Percentiles rank a stretch among this genome's conserved stretches.
Evolutionary conservation across 2,329 filamentous ascomycete species (phyloP).

Genomic region (Meredithiella fracta): DNA sequence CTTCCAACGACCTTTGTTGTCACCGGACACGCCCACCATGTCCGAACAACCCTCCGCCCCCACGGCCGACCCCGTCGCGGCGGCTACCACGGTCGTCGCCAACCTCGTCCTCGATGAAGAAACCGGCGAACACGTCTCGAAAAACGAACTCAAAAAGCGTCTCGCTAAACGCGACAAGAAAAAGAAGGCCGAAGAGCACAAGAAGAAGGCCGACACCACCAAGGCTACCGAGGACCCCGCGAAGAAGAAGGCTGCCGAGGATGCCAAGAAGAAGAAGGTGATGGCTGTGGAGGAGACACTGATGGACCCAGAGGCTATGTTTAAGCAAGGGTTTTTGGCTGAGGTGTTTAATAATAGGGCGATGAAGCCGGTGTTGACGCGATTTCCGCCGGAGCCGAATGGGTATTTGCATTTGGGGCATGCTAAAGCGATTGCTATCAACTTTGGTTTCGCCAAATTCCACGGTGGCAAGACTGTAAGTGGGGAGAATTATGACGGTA

Average conservation of each 20-base stretch:
- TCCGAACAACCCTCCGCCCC: neutral
- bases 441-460: conserved; percentile 82
- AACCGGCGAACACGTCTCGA: conserved; percentile 50
- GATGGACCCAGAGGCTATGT: conserved; percentile 50
- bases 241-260: conserved; percentile 32
- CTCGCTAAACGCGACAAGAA: conserved; percentile 42
- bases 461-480: conserved; percentile 49
- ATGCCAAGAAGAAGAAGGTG: conserved; percentile 10
- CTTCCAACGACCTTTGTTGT: neutral
- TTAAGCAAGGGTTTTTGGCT: conserved; percentile 61
- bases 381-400: conserved; percentile 79
- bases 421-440: conserved; percentile 86
- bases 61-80: conserved; percentile 19
- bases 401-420: conserved; percentile 89
- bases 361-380: conserved; percentile 44
- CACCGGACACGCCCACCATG: neutral
- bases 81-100: conserved; percentile 32
- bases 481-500: conserved; percentile 3
- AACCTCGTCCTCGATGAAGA: conserved; percentile 47
- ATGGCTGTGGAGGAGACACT: conserved; percentile 19
- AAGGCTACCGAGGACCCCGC: conserved; percentile 19
- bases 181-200: conserved; percentile 35
- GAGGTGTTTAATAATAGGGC: conserved; percentile 56
- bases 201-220: conserved; percentile 22
- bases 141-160: conserved; percentile 46